Evolutionary conservation across 352 stramenopile genomes (phyloP).

Genomic region (Saprolegnia diclina): DNA sequence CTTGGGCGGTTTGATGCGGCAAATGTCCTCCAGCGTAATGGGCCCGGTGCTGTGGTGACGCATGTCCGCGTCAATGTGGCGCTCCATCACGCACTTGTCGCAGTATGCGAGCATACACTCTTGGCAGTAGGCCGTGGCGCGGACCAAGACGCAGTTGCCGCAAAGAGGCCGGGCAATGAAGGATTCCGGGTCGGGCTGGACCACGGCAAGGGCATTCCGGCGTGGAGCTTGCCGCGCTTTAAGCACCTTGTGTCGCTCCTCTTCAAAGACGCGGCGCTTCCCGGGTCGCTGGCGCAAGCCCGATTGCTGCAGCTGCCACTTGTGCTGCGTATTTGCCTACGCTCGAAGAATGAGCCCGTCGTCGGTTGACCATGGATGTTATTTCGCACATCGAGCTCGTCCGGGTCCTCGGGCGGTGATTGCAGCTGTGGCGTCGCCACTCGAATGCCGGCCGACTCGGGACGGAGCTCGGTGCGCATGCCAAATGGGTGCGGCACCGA

Average conservation of each 20-base stretch:
- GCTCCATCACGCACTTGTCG: conserved; percentile 14
- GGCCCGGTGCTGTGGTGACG: conserved; percentile 11
- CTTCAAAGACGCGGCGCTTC: not conserved
- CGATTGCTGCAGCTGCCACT: conserved; percentile 1
- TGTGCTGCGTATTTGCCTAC: conserved; percentile 1
- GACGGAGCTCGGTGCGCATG: not conserved
- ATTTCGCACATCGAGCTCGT: not conserved
- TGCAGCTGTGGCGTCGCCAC: not conserved
- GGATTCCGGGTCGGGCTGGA: not conserved
- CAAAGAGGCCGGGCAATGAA: not conserved
- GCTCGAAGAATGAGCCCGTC: not conserved
- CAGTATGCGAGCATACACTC: conserved; percentile 19
- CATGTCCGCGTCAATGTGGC: not conserved
- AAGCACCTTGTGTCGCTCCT: not conserved
- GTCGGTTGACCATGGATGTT: not conserved
- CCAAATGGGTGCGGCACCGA: not conserved
- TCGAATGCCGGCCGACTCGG: not conserved
- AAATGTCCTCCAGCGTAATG: not conserved
- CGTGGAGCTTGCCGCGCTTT: not conserved
- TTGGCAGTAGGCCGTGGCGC: not conserved
- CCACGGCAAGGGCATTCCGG: not conserved
- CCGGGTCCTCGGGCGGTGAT: not conserved
- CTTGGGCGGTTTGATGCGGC: not conserved
- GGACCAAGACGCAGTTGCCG: conserved; percentile 15
- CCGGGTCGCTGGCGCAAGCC: not conserved